Base-by-base conservation (phyloP, 208 protist genomes). In the Lotmaria passim region DNA sequence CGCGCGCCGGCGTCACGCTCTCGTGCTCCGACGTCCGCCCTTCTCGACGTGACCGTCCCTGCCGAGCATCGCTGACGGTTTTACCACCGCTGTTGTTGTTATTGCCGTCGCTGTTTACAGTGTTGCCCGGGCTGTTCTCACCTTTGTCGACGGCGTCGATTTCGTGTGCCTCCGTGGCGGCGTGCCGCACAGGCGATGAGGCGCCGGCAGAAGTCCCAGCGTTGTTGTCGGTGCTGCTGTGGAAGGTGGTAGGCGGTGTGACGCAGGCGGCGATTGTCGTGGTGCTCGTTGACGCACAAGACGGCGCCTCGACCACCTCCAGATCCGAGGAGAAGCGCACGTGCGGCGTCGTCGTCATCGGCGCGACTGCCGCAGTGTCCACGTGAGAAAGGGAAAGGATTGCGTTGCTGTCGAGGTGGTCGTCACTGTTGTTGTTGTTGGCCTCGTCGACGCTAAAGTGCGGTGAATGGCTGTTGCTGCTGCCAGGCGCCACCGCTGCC, bases 311-410 rank as follows among this genome's bases (percentile, higher is more conserved):
- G 12, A 69, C 10, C 7, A 60, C 39, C 38, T 69, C 52, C 17
- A 69, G 12, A 15, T 60, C 46, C 3, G 63, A 58, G 50, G 63
- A 58, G 39, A 69, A 69, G 51, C 52, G 63, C 14, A 69, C 63
- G 63, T 58, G 63, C 23, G 51, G 17, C 47, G 7, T 15, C 14
- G 36, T 19, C 3, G 19, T 2, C 7, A 31, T 23, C 36, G 55
- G 43, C 4, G 23, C 17, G 28, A 46, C 55, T 3, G n/a, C 55
- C 24, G 12, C 36, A 8, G 57, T 65, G 19, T 1, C 10, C n/a
- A 19, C 11, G 7, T 56, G 43, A 23, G 38, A 7, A 47, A 33
- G 6, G 8, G 23, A 30, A 48, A 7, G 43, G 21, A 17, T 1
- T 24, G 43, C 43, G 3, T 1, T 48, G 50, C 24, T 38, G 33